Evolutionary conservation across 164 flowering plant genomes (phyloP).

Genomic region (Vitis labrusca): DNA sequence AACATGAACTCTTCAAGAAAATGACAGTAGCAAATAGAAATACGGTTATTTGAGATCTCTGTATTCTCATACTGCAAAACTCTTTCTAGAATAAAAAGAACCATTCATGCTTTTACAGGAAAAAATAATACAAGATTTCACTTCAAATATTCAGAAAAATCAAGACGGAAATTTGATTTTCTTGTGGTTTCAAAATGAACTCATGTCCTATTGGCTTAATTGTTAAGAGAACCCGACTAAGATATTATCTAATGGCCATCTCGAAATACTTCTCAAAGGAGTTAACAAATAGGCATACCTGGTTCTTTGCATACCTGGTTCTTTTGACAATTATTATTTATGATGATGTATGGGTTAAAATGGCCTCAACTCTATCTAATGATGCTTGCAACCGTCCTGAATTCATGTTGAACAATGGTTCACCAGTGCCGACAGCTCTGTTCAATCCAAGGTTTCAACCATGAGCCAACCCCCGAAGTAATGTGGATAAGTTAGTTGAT

Average conservation of each 20-base stretch:
- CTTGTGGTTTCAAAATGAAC: too few species aligned
- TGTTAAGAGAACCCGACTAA: background rate
- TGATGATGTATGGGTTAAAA: conserved; percentile 36
- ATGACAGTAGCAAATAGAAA: too few species aligned
- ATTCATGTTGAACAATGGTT: conserved; percentile 74
- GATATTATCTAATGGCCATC: too few species aligned
- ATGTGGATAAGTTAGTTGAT: background rate
- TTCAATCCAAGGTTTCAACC: conserved; percentile 3
- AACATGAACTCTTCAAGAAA: too few species aligned
- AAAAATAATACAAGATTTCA: too few species aligned
- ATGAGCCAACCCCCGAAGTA: conserved; percentile 1
- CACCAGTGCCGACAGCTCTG: conserved; percentile 82
- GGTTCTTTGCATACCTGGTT: background rate
- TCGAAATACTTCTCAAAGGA: background rate
- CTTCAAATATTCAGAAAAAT: too few species aligned
- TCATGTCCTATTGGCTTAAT: too few species aligned
- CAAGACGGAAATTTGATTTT: too few species aligned
- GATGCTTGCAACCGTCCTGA: conserved; percentile 84
- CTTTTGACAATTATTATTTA: background rate
- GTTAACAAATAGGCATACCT: conserved; percentile 1
- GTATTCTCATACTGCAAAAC: too few species aligned
- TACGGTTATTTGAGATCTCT: too few species aligned
- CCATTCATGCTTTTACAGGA: too few species aligned
- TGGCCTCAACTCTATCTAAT: conserved; percentile 83
- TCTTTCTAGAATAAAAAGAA: too few species aligned